Percentiles rank a stretch among this genome's conserved stretches.
These are phyloP conservation scores for Cudoniella acicularis DNA, from an alignment of 495 filamentous ascomycete species.

Conservation along the genomic window DNA sequence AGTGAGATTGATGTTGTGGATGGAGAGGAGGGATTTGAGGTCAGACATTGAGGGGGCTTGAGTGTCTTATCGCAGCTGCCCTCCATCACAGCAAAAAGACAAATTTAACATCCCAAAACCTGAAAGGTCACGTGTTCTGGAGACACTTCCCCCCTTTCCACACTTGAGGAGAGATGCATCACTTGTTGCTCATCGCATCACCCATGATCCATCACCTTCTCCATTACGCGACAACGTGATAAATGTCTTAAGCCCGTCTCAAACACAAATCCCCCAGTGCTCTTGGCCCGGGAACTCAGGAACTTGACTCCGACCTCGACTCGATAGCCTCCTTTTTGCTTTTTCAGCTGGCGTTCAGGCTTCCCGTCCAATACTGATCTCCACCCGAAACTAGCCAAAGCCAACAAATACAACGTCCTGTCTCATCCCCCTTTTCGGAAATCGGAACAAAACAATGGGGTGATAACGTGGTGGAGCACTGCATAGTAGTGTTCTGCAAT, in stretches of 20 bases:
- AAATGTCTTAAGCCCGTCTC: too few relatives aligned
- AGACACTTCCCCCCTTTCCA: not conserved
- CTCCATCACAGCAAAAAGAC: not conserved
- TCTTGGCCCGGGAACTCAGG: not conserved
- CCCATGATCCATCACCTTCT: not conserved
- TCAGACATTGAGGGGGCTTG: conserved; percentile 28
- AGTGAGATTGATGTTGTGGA: conserved; percentile 56
- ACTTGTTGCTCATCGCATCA: not conserved
- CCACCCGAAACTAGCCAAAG: not conserved
- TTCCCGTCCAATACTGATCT: not conserved
- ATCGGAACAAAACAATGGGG: too few relatives aligned
- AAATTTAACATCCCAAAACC: not conserved
- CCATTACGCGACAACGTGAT: not conserved
- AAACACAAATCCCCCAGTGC: too few relatives aligned
- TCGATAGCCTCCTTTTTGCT: not conserved
- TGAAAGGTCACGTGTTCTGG: too few relatives aligned
- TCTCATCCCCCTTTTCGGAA: not conserved
- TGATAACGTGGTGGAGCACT: too few relatives aligned
- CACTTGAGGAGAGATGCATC: not conserved
- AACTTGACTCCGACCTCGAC: not conserved
- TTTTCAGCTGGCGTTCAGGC: not conserved
- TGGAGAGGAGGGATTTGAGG: conserved; percentile 60
- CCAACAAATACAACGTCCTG: not conserved
- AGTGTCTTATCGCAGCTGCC: not conserved
- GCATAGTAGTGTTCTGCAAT: too few relatives aligned